These are phyloP conservation scores for Scheffersomyces segobiensis DNA, from an alignment of 1,139 yeast genomes.

Conservation along the genomic window DNA sequence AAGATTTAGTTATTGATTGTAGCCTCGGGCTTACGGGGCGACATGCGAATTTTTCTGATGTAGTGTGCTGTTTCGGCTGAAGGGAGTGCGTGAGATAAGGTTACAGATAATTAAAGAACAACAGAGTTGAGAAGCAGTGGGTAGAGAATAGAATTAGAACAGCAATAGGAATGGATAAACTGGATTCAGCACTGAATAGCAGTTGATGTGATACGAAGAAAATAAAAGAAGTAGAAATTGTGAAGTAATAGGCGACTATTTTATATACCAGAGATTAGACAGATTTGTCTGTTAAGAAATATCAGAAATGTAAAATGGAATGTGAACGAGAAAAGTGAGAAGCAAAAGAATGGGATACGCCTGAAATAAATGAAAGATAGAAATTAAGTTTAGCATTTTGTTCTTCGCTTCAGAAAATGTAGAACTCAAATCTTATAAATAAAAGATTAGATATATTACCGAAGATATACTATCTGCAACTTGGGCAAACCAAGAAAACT, in stretches of 20 bases:
- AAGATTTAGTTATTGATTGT: neutral
- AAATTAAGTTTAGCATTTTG: too few species aligned
- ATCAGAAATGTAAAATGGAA: neutral
- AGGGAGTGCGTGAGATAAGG: constrained; percentile 5
- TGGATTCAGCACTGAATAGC: too few species aligned
- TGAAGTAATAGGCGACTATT: neutral
- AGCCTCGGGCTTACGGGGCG: constrained; percentile 8
- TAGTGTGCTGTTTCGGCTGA: constrained; percentile 13
- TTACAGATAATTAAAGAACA: neutral
- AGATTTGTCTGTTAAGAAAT: neutral
- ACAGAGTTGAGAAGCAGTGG: neutral
- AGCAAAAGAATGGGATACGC: too few species aligned
- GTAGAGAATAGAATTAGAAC: neutral
- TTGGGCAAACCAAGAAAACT: too few species aligned
- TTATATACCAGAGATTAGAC: neutral
- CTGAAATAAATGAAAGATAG: too few species aligned
- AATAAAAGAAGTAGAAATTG: neutral
- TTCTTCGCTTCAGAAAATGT: too few species aligned
- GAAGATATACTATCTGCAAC: too few species aligned
- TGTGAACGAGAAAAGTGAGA: too few species aligned
- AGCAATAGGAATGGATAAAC: neutral
- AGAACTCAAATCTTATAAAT: too few species aligned
- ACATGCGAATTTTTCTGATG: constrained; percentile 5
- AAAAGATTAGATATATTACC: too few species aligned
- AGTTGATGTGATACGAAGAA: neutral